phyloP scores from a whole-genome alignment of 2,329 filamentous ascomycete genomes.

The Talaromyces sp. region DNA sequence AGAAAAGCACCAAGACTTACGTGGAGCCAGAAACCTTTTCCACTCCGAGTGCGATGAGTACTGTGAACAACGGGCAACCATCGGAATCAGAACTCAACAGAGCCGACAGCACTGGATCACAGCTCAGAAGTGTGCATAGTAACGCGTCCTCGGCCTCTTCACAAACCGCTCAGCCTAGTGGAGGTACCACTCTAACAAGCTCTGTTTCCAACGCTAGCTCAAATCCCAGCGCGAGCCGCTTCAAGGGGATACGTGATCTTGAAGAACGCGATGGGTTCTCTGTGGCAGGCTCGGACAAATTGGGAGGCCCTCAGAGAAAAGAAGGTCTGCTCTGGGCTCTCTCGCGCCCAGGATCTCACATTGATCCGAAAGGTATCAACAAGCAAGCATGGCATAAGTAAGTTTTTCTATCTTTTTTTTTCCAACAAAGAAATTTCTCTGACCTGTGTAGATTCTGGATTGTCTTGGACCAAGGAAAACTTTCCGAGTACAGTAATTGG shows the following conservation, averaged over 20 bases:
- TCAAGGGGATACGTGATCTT: slow-evolving; percentile 88
- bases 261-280: slow-evolving; percentile 70
- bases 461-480: slow-evolving; percentile 89
- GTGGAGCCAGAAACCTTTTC: slow-evolving; percentile 62
- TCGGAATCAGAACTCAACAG: slow-evolving; percentile 67
- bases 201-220: slow-evolving; percentile 14
- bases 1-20: slow-evolving; percentile 76
- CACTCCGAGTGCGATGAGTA: slow-evolving; percentile 31
- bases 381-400: slow-evolving; percentile 99
- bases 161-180: slow-evolving; percentile 28
- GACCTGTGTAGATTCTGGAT: slow-evolving; percentile 77
- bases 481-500: slow-evolving; percentile 99
- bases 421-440: background rate
- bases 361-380: slow-evolving; percentile 90
- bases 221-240: slow-evolving; percentile 49
- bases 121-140: slow-evolving; percentile 51
- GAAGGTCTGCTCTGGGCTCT: slow-evolving; percentile 94
- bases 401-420: slow-evolving; percentile 31
- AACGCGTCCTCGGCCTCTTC: slow-evolving; percentile 42
- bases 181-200: slow-evolving; percentile 17
- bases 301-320: slow-evolving; percentile 66
- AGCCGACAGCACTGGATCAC: slow-evolving; percentile 69
- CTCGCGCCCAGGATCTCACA: slow-evolving; percentile 86
- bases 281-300: slow-evolving; percentile 50
- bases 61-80: slow-evolving; percentile 46